Conservation (phyloP, 768 basidiomycete species). For the Suillus decipiens region DNA sequence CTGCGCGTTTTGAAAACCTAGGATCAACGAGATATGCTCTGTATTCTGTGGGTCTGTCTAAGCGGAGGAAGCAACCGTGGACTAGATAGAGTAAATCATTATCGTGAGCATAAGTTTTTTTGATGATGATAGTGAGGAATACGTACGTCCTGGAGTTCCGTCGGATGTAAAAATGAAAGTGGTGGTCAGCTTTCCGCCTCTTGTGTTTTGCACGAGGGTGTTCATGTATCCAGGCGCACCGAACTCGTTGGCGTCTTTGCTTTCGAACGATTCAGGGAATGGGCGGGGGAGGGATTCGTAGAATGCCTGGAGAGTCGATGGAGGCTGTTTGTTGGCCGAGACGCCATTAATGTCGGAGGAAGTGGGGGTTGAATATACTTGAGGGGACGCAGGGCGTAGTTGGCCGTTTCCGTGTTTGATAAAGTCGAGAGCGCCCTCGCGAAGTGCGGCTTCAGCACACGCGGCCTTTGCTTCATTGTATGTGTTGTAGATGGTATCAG, state of each 20-base stretch:
- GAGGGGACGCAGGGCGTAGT: slow-evolving; percentile 35
- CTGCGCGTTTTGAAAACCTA: slow-evolving; percentile 56
- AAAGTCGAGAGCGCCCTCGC: slow-evolving; percentile 56
- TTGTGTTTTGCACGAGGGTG: slow-evolving; percentile 48
- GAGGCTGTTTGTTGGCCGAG: slow-evolving; percentile 16
- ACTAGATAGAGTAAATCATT: slow-evolving; percentile 34
- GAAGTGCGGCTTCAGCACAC: slow-evolving; percentile 56
- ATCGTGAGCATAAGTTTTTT: not conserved
- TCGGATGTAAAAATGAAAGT: slow-evolving; percentile 49
- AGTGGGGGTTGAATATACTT: slow-evolving; percentile 7
- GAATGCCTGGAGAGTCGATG: slow-evolving; percentile 54
- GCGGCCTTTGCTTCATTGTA: slow-evolving; percentile 47
- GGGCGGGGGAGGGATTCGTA: slow-evolving; percentile 69
- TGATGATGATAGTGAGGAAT: not conserved
- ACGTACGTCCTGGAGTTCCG: slow-evolving; percentile 46
- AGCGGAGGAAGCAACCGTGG: slow-evolving; percentile 63
- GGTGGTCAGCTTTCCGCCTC: slow-evolving; percentile 46
- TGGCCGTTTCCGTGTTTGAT: slow-evolving; percentile 60
- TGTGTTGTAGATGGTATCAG: slow-evolving; percentile 44
- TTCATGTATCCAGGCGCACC: slow-evolving; percentile 60
- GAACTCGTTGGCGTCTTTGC: slow-evolving; percentile 49
- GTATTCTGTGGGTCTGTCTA: slow-evolving; percentile 53
- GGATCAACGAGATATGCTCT: slow-evolving; percentile 65
- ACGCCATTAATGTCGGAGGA: slow-evolving; percentile 13
- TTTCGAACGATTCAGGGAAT: slow-evolving; percentile 54